phyloP scores from a whole-genome alignment of 257 asterid genomes.

The Forsythia suspensa region DNA sequence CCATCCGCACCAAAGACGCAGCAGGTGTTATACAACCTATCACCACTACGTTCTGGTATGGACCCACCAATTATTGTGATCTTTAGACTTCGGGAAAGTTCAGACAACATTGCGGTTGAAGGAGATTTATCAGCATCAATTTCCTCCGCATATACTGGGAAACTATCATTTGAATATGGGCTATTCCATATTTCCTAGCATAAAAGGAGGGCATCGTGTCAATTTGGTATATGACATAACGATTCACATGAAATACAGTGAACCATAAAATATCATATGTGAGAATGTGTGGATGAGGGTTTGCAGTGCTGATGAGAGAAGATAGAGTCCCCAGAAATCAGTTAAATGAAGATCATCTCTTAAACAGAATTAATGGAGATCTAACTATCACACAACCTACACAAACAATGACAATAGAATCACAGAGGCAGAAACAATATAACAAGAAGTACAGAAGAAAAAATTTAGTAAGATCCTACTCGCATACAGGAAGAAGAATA shows the following conservation, averaged over 20 bases:
- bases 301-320: not conserved
- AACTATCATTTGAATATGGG: slow-evolving; percentile 79
- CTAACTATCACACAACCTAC: not conserved
- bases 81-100: slow-evolving; percentile 56
- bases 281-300: slow-evolving; percentile 2
- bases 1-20: slow-evolving; percentile 80
- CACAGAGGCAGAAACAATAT: not conserved
- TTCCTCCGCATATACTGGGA: slow-evolving; percentile 83
- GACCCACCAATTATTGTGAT: slow-evolving; percentile 88
- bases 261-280: slow-evolving; percentile 7
- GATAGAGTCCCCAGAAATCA: not conserved
- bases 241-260: not conserved
- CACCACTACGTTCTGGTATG: slow-evolving; percentile 74
- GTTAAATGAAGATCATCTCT: not conserved
- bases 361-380: not conserved
- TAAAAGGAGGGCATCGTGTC: slow-evolving; percentile 16
- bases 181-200: slow-evolving; percentile 88
- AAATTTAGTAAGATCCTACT: slow-evolving; percentile 6
- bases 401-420: not conserved
- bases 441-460: not conserved
- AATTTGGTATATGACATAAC: slow-evolving; percentile 9
- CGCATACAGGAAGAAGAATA: slow-evolving; percentile 75
- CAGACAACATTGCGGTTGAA: slow-evolving; percentile 78
- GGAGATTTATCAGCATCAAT: slow-evolving; percentile 78
- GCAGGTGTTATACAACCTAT: slow-evolving; percentile 67